Base-by-base conservation (phyloP, 2,329 filamentous ascomycete genomes). In the Aspergillus brunneoviolaceus region DNA sequence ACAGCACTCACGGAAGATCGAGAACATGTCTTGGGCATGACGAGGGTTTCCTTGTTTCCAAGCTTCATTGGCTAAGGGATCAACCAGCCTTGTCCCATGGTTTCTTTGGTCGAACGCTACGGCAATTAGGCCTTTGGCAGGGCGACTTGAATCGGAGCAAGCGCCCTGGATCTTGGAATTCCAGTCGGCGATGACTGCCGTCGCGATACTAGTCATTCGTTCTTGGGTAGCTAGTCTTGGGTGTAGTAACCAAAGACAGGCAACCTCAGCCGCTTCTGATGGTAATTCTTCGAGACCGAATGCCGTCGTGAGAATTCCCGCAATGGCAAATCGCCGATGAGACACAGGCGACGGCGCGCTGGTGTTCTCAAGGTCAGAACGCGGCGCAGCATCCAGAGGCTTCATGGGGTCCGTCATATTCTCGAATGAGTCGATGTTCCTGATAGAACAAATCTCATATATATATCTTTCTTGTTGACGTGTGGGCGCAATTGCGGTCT, bases 11-110 rank as follows among this genome's bases (percentile, higher is more conserved):
- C 86, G 85, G 61, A 93, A 89, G 62, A 87, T 85, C 31, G 85
- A 87, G 72, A 95, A 92, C 92, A 99, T 96, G 75, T 99, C 95
- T 72, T 91, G 87, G 0, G 92, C 94, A 78, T 98, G 95, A 6
- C 82, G 85, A 7, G 83, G 80, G 72, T 97, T 96, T 31, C 92
- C 92, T 42, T 85, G 77, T 49, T 85, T 84, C 94, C 93, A 98
- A 4, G 89, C 83, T 67, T 88, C 81, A 73, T 97, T 98, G 27
- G 89, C 87, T 19, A 82, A 67, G 7, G 84, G 78, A 67, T 88
- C 83, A 2, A 94, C 85, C 60, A 87, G 76, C 57, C 95, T 81
- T 2, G 85, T 83, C 27, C 95, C 95, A 76, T 98, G 95, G 75
- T 98, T 98, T 50, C 94, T 85, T 80, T 96, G 92, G 77, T 98